Evolutionary conservation across 768 basidiomycete genomes (phyloP).

Genomic region (Boletus reticuloceps): DNA sequence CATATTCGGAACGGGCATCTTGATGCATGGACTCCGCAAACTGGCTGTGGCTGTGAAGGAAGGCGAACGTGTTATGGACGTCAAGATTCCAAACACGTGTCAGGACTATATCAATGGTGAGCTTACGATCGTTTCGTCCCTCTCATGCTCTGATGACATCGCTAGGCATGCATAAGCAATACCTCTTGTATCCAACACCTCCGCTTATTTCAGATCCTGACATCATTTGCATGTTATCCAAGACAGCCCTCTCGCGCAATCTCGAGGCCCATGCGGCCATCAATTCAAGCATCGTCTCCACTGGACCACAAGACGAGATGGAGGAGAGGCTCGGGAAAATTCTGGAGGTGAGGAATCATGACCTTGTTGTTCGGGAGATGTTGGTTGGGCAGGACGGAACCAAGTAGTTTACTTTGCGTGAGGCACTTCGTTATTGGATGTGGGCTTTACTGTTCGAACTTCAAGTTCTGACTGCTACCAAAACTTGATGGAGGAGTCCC

Average conservation of each 20-base stretch:
- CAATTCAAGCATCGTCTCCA: constrained; percentile 43
- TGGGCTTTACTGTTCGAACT: too few species aligned
- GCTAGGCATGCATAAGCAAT: constrained; percentile 46
- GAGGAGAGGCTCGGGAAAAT: constrained; percentile 43
- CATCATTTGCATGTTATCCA: constrained; percentile 41
- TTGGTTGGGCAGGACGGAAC: constrained; percentile 22
- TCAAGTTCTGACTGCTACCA: too few species aligned
- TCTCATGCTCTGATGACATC: not conserved
- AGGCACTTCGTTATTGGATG: too few species aligned
- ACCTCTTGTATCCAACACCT: constrained; percentile 44
- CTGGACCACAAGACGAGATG: constrained; percentile 50
- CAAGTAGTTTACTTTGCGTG: too few species aligned
- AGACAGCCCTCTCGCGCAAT: constrained; percentile 51
- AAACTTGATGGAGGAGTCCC: too few species aligned
- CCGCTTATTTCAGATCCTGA: constrained; percentile 49
- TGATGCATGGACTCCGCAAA: constrained; percentile 57
- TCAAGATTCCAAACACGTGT: constrained; percentile 49
- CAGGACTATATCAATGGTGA: constrained; percentile 54
- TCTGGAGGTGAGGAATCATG: constrained; percentile 45
- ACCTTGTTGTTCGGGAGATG: constrained; percentile 51
- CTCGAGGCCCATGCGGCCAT: constrained; percentile 51
- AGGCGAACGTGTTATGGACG: constrained; percentile 37
- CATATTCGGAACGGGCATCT: constrained; percentile 51
- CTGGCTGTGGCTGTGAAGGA: constrained; percentile 38
- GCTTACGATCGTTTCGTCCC: constrained; percentile 12